phyloP scores from a whole-genome alignment of 495 filamentous ascomycete genomes.

The Chlorociboria aeruginascens region DNA sequence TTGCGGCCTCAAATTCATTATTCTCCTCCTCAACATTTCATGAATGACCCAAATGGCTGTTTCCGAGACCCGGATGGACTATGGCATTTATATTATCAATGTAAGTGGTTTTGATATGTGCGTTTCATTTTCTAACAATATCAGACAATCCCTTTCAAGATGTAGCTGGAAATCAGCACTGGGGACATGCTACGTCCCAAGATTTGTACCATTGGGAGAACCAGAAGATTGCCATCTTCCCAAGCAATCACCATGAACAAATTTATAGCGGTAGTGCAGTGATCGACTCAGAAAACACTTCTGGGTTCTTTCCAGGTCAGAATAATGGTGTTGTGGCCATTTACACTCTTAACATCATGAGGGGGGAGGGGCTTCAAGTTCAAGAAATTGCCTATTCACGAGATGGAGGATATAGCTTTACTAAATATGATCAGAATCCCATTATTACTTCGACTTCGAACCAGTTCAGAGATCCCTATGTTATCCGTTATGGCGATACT shows the following conservation, averaged over 20 bases:
- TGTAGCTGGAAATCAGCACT: conserved; percentile 40
- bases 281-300: conserved; percentile 43
- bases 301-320: conserved; percentile 40
- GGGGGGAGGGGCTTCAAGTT: conserved; percentile 22
- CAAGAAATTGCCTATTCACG: conserved; percentile 45
- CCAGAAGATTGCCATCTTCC: conserved; percentile 39
- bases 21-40: conserved; percentile 38
- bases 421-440: conserved; percentile 39
- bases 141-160: conserved; percentile 30
- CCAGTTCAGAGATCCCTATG: conserved; percentile 48
- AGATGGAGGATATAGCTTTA: conserved; percentile 42
- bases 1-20: conserved; percentile 35
- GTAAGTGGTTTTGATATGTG: background rate
- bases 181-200: conserved; percentile 39
- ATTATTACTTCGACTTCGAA: conserved; percentile 31
- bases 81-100: conserved; percentile 46
- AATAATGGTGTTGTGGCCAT: conserved; percentile 41
- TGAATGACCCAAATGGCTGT: conserved; percentile 52
- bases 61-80: conserved; percentile 33
- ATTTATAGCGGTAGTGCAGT: conserved; percentile 43
- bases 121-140: background rate
- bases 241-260: conserved; percentile 30
- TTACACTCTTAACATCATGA: conserved; percentile 35
- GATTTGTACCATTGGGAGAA: conserved; percentile 43
- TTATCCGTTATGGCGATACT: conserved; percentile 36